These are phyloP conservation scores for Marasmius tenuissimus DNA, from an alignment of 1,284 basidiomycete genomes.

Conservation along the genomic window DNA sequence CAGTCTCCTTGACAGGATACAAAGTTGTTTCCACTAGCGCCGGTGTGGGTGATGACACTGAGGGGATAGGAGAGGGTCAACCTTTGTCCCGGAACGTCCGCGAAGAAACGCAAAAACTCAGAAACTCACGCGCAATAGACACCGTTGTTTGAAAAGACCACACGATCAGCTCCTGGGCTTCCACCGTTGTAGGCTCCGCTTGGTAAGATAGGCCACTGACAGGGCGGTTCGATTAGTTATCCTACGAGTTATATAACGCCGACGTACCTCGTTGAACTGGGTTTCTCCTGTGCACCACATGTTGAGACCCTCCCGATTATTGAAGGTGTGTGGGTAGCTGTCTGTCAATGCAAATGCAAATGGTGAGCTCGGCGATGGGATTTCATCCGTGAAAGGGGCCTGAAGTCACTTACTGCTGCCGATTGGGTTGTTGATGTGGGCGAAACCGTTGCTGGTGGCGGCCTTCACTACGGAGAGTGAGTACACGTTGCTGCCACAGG, in stretches of 20 bases:
- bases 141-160: slow-evolving; percentile 22
- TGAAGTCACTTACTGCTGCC: slow-evolving; percentile 9
- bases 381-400: neutral
- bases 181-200: slow-evolving; percentile 21
- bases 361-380: neutral
- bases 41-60: slow-evolving; percentile 32
- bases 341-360: slow-evolving; percentile 7
- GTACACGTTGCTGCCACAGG: slow-evolving; percentile 19
- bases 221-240: neutral
- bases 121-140: slow-evolving; percentile 26
- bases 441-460: slow-evolving; percentile 14
- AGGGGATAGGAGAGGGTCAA: neutral
- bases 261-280: slow-evolving; percentile 11
- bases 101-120: neutral
- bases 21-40: slow-evolving; percentile 26
- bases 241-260: neutral
- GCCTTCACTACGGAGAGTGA: slow-evolving; percentile 17
- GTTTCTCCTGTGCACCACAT: slow-evolving; percentile 20
- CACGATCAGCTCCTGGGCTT: slow-evolving; percentile 25
- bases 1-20: slow-evolving; percentile 27
- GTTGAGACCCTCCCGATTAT: slow-evolving; percentile 19
- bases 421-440: slow-evolving; percentile 17
- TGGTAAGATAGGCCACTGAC: slow-evolving; percentile 22
- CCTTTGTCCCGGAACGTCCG: neutral
- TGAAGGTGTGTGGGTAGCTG: slow-evolving; percentile 21